Evolutionary conservation across 805 yeast species (phyloP), one percentile per base, ranked within the genome.

Genomic region (Debaryomyces hansenii): DNA sequence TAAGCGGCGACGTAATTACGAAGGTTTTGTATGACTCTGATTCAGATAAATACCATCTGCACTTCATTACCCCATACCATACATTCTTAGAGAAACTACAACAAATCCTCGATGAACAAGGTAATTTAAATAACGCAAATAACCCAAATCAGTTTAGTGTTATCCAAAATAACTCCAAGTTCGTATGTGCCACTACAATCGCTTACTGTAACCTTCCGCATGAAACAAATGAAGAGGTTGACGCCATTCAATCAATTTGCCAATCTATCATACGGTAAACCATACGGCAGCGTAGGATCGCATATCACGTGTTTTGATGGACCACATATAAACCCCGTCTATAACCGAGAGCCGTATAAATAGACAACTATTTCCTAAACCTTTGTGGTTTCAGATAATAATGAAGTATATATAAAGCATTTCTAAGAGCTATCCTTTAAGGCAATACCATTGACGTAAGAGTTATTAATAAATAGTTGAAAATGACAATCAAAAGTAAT

Each of bases 151-250:
- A 45, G 32, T 16, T 48, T 20, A 40, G 43, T 10, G 55, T 64
- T 0, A 43, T 70, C 34, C 40, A 48, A 11, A 70, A 70, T 48
- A 70, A 70, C 50, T 44, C 65, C 16, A 59, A 57, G 46, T 71
- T 63, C 48, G 60, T 70, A 28, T 60, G 67, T 28, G 71, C 59
- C 8, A 43, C 60, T 6, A 50, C 59, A 1, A 16, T 45, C 6
- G 35, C 41, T 9, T 43, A 46, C 10, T 32, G 48, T 20, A 32
- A 42, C n/a, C 40, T 37, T 20, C 5, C 40, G 8, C 15, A 10
- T 20, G 29, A 20, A 5, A 41, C 29, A 16, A 16, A 20, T 14
- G 42, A 40, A 10, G 11, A n/a, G 6, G 24, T 21, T 12, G 14
- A 16, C 5, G 8, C 27, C 31, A 31, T 31, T n/a, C 16, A n/a